phyloP scores from a whole-genome alignment of 495 filamentous ascomycete species.

The Hypoxylon perforatum region DNA sequence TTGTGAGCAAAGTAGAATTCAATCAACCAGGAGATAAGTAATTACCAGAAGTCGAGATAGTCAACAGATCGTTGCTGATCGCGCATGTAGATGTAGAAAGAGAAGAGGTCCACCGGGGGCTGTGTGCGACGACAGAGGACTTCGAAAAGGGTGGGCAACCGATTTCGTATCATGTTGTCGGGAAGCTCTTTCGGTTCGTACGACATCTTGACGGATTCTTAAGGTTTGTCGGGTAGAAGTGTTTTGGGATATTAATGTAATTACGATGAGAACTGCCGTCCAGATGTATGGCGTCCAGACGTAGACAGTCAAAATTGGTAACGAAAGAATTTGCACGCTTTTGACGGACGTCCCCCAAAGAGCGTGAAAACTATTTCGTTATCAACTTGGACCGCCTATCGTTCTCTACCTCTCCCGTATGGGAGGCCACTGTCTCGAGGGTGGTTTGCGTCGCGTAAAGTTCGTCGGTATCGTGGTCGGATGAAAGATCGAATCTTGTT shows the following conservation, averaged over 20 bases:
- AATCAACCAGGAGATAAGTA: constrained; percentile 37
- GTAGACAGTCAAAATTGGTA: no score
- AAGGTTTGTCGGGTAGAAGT: constrained; percentile 11
- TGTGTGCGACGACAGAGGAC: constrained; percentile 91
- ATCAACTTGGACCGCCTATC: no score
- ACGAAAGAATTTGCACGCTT: no score
- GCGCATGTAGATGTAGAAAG: constrained; percentile 99
- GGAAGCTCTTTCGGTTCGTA: constrained; percentile 52
- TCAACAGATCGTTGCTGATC: constrained; percentile 98
- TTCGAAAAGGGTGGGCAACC: constrained; percentile 93
- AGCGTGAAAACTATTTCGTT: no score
- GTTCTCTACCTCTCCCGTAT: constrained; percentile 23
- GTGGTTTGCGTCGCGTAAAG: constrained; percentile 24
- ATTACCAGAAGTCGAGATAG: constrained; percentile 98
- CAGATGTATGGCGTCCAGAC: not conserved
- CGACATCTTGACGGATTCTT: constrained; percentile 47
- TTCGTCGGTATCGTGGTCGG: not conserved
- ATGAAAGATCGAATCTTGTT: constrained; percentile 1
- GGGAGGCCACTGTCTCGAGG: constrained; percentile 15
- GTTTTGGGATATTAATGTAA: not conserved
- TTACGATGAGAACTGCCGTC: constrained; percentile 1
- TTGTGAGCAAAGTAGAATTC: constrained; percentile 15
- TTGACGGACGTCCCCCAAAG: no score
- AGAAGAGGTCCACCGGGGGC: constrained; percentile 94
- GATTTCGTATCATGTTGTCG: constrained; percentile 71